Evolutionary conservation across 345 rosid species (phyloP).

Genomic region (Leavenworthia alabamica): DNA sequence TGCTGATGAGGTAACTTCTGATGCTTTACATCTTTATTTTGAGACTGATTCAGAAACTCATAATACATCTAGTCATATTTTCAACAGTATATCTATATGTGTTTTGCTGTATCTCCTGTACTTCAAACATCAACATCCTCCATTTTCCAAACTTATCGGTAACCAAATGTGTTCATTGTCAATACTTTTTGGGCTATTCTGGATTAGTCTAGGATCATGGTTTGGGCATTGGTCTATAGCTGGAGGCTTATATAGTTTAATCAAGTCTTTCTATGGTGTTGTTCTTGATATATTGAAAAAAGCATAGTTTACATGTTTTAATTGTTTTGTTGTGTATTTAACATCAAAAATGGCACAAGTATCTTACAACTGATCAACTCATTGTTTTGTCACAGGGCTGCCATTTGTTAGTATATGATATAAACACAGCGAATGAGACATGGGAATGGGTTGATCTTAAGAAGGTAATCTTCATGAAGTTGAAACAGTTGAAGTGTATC

Average conservation of each 20-base stretch:
- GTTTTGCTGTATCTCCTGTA: neutral
- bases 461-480: constrained; percentile 45
- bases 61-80: neutral
- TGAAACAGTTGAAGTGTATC: neutral
- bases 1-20: constrained; percentile 47
- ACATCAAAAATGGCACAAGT: neutral
- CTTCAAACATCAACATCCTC: neutral
- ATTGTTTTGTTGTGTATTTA: neutral
- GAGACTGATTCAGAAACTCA: neutral
- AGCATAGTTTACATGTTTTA: neutral
- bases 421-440: constrained; percentile 52
- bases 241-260: neutral
- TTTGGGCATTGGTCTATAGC: neutral
- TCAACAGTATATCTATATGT: neutral
- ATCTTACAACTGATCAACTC: neutral
- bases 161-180: neutral
- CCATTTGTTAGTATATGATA: constrained; percentile 85
- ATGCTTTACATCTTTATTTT: neutral
- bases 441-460: constrained; percentile 97
- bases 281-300: neutral
- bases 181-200: neutral
- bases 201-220: neutral
- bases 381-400: constrained; percentile 46
- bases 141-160: neutral
- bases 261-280: neutral